Conservation (phyloP, 1,139 yeast genomes). For the Candida sp. region DNA sequence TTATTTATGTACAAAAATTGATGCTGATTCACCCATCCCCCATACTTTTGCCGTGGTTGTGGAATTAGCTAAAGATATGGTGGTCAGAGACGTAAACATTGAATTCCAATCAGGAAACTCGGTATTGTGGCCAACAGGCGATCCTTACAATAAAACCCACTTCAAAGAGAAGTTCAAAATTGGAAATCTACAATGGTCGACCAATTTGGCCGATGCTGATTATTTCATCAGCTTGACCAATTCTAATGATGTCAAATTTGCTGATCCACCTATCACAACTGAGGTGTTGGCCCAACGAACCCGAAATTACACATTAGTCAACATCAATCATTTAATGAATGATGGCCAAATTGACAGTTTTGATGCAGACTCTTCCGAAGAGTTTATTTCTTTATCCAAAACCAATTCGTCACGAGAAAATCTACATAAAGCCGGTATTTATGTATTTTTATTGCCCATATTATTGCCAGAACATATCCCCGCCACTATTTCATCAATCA, state of each 20-base stretch:
- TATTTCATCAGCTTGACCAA: conserved; percentile 40
- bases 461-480: conserved; percentile 71
- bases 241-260: conserved; percentile 29
- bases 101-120: conserved; percentile 33
- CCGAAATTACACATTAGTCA: conserved; percentile 27
- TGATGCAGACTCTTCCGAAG: not conserved
- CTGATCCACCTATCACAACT: conserved; percentile 20
- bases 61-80: conserved; percentile 34
- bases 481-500: conserved; percentile 61
- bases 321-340: conserved; percentile 9
- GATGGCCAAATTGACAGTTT: conserved; percentile 5
- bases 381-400: not conserved
- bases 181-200: conserved; percentile 47
- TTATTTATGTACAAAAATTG: conserved; percentile 38
- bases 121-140: conserved; percentile 56
- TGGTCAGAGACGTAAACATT: conserved; percentile 25
- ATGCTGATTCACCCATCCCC: conserved; percentile 41
- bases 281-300: conserved; percentile 36
- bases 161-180: conserved; percentile 46
- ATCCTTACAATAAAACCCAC: conserved; percentile 42
- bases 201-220: conserved; percentile 42
- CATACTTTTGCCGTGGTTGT: conserved; percentile 45
- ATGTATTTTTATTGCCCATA: conserved; percentile 72
- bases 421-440: conserved; percentile 65
- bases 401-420: not conserved